These are phyloP conservation scores for Podosphaera xanthii DNA, from an alignment of 2,329 filamentous ascomycete genomes.

Conservation along the genomic window DNA sequence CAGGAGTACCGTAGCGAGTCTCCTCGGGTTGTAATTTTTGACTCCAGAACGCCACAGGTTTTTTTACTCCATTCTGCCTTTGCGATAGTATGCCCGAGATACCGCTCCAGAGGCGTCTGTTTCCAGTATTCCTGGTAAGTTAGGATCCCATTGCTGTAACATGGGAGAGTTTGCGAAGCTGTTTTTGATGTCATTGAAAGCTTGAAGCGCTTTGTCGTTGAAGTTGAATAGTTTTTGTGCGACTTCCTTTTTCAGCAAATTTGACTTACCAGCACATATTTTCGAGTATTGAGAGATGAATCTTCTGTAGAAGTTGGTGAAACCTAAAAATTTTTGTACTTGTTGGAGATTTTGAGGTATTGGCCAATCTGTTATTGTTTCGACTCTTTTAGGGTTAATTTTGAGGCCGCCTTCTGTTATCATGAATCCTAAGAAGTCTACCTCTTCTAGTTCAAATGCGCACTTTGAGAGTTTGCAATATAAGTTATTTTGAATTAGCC, in stretches of 20 bases:
- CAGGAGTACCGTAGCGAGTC: background rate
- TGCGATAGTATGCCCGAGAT: background rate
- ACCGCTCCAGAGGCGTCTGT: background rate
- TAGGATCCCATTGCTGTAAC: background rate
- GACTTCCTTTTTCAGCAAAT: background rate
- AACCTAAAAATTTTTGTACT: constrained; percentile 1
- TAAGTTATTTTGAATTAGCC: background rate
- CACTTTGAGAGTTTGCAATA: constrained; percentile 1
- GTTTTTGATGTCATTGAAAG: background rate
- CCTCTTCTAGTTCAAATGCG: background rate
- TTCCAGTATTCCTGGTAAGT: constrained; percentile 1
- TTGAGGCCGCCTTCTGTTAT: background rate
- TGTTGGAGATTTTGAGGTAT: background rate
- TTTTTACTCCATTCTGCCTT: background rate
- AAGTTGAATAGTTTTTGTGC: background rate
- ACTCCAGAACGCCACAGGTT: background rate
- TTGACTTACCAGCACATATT: background rate
- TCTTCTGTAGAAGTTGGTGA: constrained; percentile 1
- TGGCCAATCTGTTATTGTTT: background rate
- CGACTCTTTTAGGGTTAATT: background rate
- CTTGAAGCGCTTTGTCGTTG: background rate
- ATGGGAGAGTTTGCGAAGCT: background rate
- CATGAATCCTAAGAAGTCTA: background rate
- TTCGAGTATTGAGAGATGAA: background rate
- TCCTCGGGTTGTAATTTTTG: background rate